These are phyloP conservation scores for Pleurotus eryngii DNA, from an alignment of 768 basidiomycete genomes.

Conservation along the genomic window DNA sequence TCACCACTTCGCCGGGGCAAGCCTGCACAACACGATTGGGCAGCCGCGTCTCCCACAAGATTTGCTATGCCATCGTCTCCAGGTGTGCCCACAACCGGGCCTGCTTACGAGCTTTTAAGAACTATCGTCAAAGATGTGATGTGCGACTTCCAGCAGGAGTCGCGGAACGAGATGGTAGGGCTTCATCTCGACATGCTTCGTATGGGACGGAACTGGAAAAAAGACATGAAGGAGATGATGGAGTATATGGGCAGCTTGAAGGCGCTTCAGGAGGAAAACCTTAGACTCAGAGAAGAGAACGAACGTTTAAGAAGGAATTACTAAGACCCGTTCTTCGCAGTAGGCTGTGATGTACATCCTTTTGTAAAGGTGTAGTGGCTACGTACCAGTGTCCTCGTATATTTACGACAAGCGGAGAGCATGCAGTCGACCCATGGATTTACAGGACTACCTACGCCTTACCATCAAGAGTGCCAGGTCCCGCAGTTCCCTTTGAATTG, in stretches of 20 bases:
- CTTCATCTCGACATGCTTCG: constrained; percentile 71
- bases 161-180: constrained; percentile 67
- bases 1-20: constrained; percentile 47
- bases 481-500: too few relatives aligned
- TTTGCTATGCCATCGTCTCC: constrained; percentile 35
- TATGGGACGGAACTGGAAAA: constrained; percentile 69
- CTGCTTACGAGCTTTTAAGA: constrained; percentile 56
- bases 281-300: constrained; percentile 63
- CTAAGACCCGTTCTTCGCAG: constrained; percentile 6
- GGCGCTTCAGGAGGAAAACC: constrained; percentile 66
- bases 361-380: too few relatives aligned
- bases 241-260: constrained; percentile 59
- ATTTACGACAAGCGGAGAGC: too few relatives aligned
- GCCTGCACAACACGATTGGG: constrained; percentile 15
- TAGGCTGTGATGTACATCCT: too few relatives aligned
- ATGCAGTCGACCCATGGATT: too few relatives aligned
- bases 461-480: too few relatives aligned
- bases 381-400: too few relatives aligned
- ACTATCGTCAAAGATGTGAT: constrained; percentile 68
- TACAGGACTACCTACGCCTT: too few relatives aligned
- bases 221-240: constrained; percentile 59
- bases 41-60: constrained; percentile 29
- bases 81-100: constrained; percentile 18
- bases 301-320: constrained; percentile 49
- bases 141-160: constrained; percentile 70